Evolutionary conservation across 2,329 filamentous ascomycete species (phyloP).

Genomic region (Epicoccum nigrum): DNA sequence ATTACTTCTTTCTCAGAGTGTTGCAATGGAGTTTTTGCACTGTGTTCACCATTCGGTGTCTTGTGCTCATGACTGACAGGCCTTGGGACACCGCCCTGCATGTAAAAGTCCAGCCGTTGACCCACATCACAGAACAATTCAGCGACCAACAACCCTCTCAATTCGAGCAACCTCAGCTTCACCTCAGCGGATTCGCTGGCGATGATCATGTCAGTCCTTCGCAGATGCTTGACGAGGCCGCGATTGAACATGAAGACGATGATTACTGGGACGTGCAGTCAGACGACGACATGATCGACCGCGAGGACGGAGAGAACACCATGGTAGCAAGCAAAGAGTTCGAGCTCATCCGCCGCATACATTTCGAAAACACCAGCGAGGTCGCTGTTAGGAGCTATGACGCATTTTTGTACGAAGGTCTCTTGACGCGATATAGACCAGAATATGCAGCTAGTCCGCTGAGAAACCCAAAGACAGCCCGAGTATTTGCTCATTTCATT

Average conservation of each 20-base stretch:
- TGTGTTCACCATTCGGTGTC: constrained; percentile 12
- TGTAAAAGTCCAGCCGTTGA: constrained; percentile 31
- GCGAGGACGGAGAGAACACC: constrained; percentile 28
- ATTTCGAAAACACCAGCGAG: constrained; percentile 44
- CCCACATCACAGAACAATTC: constrained; percentile 32
- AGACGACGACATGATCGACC: constrained; percentile 52
- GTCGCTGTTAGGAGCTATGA: constrained; percentile 52
- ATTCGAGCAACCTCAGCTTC: constrained; percentile 24
- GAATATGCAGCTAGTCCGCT: constrained; percentile 66
- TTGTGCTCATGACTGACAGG: not conserved
- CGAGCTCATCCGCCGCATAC: constrained; percentile 46
- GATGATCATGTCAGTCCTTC: constrained; percentile 48
- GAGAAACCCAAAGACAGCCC: constrained; percentile 77
- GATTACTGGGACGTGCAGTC: constrained; percentile 58
- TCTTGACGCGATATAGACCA: constrained; percentile 53
- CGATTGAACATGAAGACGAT: constrained; percentile 55
- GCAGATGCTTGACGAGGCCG: constrained; percentile 45
- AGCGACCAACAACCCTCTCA: constrained; percentile 5
- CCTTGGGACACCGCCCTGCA: not conserved
- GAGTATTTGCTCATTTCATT: constrained; percentile 90
- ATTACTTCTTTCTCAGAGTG: constrained; percentile 31
- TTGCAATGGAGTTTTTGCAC: constrained; percentile 5
- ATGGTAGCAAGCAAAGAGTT: constrained; percentile 41
- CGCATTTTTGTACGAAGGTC: constrained; percentile 54
- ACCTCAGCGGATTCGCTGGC: constrained; percentile 46